phyloP scores from a whole-genome alignment of 2,329 filamentous ascomycete species.

The Cercospora sp. region DNA sequence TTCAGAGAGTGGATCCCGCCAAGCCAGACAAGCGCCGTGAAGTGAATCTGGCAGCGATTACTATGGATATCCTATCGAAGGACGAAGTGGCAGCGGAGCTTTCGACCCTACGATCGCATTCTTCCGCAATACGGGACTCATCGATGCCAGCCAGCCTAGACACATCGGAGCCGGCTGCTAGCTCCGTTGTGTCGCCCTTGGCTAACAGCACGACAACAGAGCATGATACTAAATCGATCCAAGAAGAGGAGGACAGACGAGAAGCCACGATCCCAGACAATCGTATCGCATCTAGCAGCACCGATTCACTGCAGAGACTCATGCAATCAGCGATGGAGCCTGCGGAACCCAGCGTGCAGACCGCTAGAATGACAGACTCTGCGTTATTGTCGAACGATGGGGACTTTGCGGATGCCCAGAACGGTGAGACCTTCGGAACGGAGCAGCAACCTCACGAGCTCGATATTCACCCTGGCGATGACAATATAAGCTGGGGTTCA shows the following conservation, averaged over 20 bases:
- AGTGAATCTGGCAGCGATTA: conserved; percentile 31
- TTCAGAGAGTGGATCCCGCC: neutral
- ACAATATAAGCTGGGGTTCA: conserved; percentile 41
- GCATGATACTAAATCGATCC: neutral
- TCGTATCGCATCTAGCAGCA: neutral
- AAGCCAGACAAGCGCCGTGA: neutral
- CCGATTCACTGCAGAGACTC: neutral
- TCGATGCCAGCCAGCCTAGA: neutral
- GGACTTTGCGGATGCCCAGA: conserved; percentile 44
- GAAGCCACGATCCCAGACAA: neutral
- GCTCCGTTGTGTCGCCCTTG: neutral
- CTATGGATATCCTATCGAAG: conserved; percentile 33
- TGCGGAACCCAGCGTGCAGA: neutral
- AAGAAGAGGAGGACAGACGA: neutral
- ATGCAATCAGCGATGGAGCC: conserved; percentile 16
- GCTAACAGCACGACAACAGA: neutral
- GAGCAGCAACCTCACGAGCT: conserved; percentile 19
- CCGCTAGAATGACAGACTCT: neutral
- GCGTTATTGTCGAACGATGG: conserved; percentile 38
- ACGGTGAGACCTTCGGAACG: conserved; percentile 38
- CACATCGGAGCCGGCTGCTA: neutral
- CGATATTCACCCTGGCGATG: conserved; percentile 40
- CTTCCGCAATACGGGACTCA: neutral
- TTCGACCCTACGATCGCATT: conserved; percentile 23
- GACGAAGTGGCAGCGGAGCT: conserved; percentile 27